Base-by-base conservation (phyloP, 2,329 filamentous ascomycete species). In the Cordyceps militaris region DNA sequence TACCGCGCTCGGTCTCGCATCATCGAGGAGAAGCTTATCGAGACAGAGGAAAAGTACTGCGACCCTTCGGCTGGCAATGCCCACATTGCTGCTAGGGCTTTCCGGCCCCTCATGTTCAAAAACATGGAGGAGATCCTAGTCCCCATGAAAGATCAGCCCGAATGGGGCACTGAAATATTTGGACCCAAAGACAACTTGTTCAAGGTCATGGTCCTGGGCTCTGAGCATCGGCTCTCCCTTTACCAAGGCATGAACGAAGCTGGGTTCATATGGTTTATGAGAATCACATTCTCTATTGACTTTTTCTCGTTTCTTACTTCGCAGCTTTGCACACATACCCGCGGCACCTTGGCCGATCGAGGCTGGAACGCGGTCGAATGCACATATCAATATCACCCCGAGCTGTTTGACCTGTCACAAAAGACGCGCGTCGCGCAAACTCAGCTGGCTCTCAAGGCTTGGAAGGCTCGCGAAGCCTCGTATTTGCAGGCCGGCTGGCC, bases 201-300 rank as follows among this genome's bases (percentile, higher is more conserved):
- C 71, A 79, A 79, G 63, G 70, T 83, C 14, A 73, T 80, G 1
- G 63, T 84, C 23, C 72, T 74, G 43, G 71, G 75, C 28, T 71
- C 76, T 19, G 78, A 82, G 62, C 74, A 79, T 60, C 76, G 76
- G 56, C 66, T 76, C 10, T 69, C 70, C 9, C 69, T 77, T 13
- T 79, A 80, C 62, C 66, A 72, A 26, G 65, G 72, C 2, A 70
- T 77, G 62, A 67, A 70, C 19, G 69, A 74, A 24, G 72, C 70
- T 0, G 77, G 78, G 1, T 84, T 83, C 64, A 63, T 79, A 11
- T 85, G 82, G 82, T 83, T 79, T 62, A 71, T 77, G 65, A 75
- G 76, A 59, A 69, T 72, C 24, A 77, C 82, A 63, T 82, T 84
- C 66, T 80, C 83, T 63, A 68, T 79, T 49, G 81, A 82, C 57